phyloP scores from a whole-genome alignment of 1,284 basidiomycete genomes.

The Papiliotrema laurentii region DNA sequence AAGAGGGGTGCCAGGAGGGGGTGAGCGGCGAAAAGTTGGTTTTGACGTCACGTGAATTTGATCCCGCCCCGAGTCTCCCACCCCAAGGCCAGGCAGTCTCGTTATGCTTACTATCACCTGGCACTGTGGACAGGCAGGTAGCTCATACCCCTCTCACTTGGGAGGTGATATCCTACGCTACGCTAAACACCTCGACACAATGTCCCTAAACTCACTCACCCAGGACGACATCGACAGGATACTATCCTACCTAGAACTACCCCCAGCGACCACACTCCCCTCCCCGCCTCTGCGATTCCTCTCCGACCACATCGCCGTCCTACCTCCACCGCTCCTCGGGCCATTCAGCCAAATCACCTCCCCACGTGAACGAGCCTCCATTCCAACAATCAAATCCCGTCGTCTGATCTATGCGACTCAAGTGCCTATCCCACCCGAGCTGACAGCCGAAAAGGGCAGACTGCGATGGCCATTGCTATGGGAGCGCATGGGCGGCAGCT shows the following conservation, averaged over 20 bases:
- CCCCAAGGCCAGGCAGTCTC: no score
- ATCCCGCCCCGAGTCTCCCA: conserved; percentile 6
- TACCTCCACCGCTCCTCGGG: conserved; percentile 24
- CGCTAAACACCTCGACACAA: neutral
- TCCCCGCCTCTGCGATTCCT: conserved; percentile 29
- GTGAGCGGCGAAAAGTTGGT: neutral
- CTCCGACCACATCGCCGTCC: conserved; percentile 14
- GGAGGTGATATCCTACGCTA: no score
- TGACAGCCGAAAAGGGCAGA: conserved; percentile 27
- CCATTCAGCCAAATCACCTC: conserved; percentile 26
- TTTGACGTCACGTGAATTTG: conserved; percentile 23
- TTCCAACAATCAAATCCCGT: conserved; percentile 36
- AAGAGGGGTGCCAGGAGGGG: neutral
- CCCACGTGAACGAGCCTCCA: conserved; percentile 27
- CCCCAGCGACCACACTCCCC: conserved; percentile 16
- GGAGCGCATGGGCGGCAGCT: conserved; percentile 41
- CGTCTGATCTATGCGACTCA: conserved; percentile 28
- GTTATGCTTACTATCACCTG: neutral
- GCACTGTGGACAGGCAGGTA: neutral
- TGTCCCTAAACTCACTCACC: conserved; percentile 10
- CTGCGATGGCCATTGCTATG: conserved; percentile 43
- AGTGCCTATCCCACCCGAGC: conserved; percentile 8
- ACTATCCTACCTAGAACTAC: conserved; percentile 23
- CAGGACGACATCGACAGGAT: conserved; percentile 24
- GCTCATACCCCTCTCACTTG: neutral